Conservation (phyloP, 2,329 filamentous ascomycete species). For the Coniochaeta ligniaria region DNA sequence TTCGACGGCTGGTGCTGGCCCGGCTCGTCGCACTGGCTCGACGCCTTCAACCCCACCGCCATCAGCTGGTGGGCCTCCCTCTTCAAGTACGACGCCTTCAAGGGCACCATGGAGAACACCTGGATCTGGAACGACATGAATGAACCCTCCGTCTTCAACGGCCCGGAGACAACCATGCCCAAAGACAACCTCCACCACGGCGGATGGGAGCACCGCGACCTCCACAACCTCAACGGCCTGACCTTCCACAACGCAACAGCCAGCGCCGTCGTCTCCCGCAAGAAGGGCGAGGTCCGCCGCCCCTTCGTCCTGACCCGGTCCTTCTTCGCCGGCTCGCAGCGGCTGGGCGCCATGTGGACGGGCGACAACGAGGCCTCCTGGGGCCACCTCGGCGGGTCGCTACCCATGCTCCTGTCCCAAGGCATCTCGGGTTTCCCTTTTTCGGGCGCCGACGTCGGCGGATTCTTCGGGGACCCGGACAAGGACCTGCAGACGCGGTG, state of each 20-base stretch:
- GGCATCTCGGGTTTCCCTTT: constrained; percentile 93
- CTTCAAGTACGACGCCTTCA: constrained; percentile 84
- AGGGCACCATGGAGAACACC: constrained; percentile 76
- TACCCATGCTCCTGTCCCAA: constrained; percentile 91
- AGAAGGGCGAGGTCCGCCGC: constrained; percentile 75
- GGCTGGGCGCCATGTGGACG: constrained; percentile 95
- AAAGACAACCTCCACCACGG: constrained; percentile 93
- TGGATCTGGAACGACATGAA: constrained; percentile 99
- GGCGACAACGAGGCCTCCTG: constrained; percentile 94
- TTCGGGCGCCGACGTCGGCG: constrained; percentile 89
- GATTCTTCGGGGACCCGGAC: constrained; percentile 95
- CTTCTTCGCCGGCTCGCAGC: constrained; percentile 87
- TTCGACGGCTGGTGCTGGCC: constrained; percentile 99
- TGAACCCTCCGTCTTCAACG: constrained; percentile 97
- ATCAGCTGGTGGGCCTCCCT: constrained; percentile 85
- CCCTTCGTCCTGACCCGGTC: constrained; percentile 91
- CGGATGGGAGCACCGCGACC: constrained; percentile 92
- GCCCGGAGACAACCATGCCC: constrained; percentile 96
- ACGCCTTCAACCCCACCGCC: constrained; percentile 90
- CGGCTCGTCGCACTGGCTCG: constrained; percentile 92
- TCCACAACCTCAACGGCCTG: constrained; percentile 93
- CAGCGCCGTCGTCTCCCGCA: constrained; percentile 73
- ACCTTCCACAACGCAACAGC: constrained; percentile 94
- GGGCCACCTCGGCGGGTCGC: constrained; percentile 80
- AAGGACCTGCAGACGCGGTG: constrained; percentile 87